Base-by-base conservation (phyloP, 73 alveolate species). In the Paramecium octaurelia region DNA sequence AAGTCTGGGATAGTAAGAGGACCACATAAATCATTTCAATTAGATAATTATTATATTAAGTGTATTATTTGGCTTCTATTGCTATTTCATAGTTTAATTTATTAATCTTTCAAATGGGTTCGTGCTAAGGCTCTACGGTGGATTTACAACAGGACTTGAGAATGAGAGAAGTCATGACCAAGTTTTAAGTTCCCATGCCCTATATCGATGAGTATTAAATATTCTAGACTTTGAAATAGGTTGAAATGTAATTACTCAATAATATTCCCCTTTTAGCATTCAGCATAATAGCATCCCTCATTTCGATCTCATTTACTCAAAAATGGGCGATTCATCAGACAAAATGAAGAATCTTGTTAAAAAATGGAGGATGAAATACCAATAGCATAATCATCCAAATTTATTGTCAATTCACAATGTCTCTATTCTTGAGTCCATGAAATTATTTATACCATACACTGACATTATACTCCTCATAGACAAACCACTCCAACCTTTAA, bases 311-410 rank as follows among this genome's bases (percentile, higher is more conserved):
- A 34, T 73, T 73, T 73, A 73, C 18, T 73, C 87, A 34, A 73
- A 73, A 73, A 20, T 20, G 16, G 46, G 35, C 6, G 91, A 16
- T 2, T 40, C 73, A 2, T 21, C 20, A 4, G 14, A 44, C 44
- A 42, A 80, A 24, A 12, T 80, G 50, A 80, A 20, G 18, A 73
- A 46, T 11, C 16, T 23, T 1, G 57, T 46, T 11, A 48, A 44
- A 16, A 31, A 80, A 14, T 80, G 91, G 91, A 42, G 29, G 24
- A 46, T 18, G 8, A 80, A 80, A 46, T 18, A 44, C 12, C 27
- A 40, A 27, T 35, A 44, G 5, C 91, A 80, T 46, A 80, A 46
- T 12, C 91, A 80, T 80, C 91, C 91, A n/a, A 80, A 80, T 80
- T 46, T 80, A 27, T 23, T 80, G 14, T 8, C 91, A 44, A 48